Conservation (phyloP, 75 land plant species). For the Picea glauca region DNA sequence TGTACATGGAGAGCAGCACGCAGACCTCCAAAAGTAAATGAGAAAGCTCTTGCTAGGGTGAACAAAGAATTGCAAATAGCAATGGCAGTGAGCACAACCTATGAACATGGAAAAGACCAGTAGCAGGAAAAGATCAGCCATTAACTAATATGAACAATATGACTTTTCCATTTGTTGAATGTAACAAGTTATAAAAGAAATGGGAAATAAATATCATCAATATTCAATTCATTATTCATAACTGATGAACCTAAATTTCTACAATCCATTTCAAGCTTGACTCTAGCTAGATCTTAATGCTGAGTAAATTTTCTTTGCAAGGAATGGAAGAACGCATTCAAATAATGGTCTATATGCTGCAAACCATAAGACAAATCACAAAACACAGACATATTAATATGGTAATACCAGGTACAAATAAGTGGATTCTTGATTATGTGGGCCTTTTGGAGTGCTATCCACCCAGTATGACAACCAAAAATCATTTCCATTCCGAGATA, state of each 20-base stretch:
- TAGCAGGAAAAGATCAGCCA: not conserved
- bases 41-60: slow-evolving; percentile 84
- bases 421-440: slow-evolving; percentile 13
- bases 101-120: slow-evolving; percentile 5
- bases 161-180: not conserved
- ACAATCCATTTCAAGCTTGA: not conserved
- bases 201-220: not conserved
- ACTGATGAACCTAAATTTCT: not conserved
- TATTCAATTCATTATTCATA: slow-evolving; percentile 2
- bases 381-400: not conserved
- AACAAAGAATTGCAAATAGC: slow-evolving; percentile 69
- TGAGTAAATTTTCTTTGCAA: not conserved
- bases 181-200: not conserved
- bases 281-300: not conserved
- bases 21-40: slow-evolving; percentile 95
- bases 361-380: not conserved
- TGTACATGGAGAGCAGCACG: slow-evolving; percentile 84
- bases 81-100: slow-evolving; percentile 65
- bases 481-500: slow-evolving; percentile 90
- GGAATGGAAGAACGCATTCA: not conserved
- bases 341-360: not conserved
- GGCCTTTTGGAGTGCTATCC: slow-evolving; percentile 30
- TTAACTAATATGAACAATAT: not conserved
- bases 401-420: slow-evolving; percentile 57
- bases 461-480: slow-evolving; percentile 96